phyloP scores from a whole-genome alignment of 1,284 basidiomycete genomes.

The Sanghuangporus weigelae region DNA sequence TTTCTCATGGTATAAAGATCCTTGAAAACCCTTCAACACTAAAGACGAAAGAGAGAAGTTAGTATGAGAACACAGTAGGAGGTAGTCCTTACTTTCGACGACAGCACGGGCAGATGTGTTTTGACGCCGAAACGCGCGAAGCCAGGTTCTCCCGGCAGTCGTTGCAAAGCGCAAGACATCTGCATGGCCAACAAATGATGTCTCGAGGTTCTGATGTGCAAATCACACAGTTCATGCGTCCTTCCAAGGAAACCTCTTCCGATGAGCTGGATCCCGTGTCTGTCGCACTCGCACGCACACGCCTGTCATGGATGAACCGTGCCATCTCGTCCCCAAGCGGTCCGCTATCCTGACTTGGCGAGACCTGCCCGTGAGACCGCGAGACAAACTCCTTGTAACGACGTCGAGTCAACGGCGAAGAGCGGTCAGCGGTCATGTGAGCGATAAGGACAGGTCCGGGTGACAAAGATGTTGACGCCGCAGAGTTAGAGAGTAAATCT shows the following conservation, averaged over 20 bases:
- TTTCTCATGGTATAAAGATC: conserved; percentile 52
- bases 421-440: conserved; percentile 38
- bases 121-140: conserved; percentile 53
- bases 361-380: conserved; percentile 8
- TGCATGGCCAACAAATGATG: conserved; percentile 76
- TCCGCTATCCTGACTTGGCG: conserved; percentile 11
- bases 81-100: conserved; percentile 46
- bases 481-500: conserved; percentile 34
- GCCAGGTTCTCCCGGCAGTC: conserved; percentile 66
- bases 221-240: conserved; percentile 55
- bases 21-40: conserved; percentile 72
- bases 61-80: not conserved
- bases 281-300: conserved; percentile 19
- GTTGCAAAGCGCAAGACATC: conserved; percentile 69
- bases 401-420: conserved; percentile 42
- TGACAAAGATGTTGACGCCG: conserved; percentile 23
- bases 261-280: not conserved
- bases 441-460: conserved; percentile 44
- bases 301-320: conserved; percentile 23
- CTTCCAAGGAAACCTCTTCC: conserved; percentile 26
- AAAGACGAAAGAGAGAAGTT: not conserved
- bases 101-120: conserved; percentile 72
- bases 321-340: conserved; percentile 24
- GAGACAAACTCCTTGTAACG: conserved; percentile 36
- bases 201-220: conserved; percentile 66